Evolutionary conservation across 257 asterid species (phyloP).

Genomic region (Penstemon newberryi): DNA sequence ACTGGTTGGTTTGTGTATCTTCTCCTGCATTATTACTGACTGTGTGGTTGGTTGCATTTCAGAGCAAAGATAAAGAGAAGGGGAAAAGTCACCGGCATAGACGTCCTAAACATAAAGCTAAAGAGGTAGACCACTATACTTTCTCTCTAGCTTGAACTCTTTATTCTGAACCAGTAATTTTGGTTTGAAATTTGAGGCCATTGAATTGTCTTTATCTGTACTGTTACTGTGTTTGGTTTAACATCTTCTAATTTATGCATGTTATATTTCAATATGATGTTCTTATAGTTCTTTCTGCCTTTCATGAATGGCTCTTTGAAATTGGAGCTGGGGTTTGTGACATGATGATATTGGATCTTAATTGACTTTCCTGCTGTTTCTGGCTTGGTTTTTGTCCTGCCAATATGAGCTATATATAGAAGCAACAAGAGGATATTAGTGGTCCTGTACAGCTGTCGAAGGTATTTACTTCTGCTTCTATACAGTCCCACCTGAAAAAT

Average conservation of each 20-base stretch:
- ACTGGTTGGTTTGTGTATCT: slow-evolving; percentile 3
- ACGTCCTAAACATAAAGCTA: slow-evolving; percentile 63
- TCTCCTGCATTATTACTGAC: slow-evolving; percentile 22
- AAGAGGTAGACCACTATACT: slow-evolving; percentile 68
- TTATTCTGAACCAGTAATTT: slow-evolving; percentile 4
- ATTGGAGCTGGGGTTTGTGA: slow-evolving; percentile 97
- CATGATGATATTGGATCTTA: slow-evolving; percentile 58
- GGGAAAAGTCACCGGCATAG: slow-evolving; percentile 61
- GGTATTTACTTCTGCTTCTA: slow-evolving; percentile 37
- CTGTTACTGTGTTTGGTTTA: not conserved
- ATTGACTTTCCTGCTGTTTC: slow-evolving; percentile 63
- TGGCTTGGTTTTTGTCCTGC: slow-evolving; percentile 65
- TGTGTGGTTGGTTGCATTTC: slow-evolving; percentile 34
- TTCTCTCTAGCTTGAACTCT: slow-evolving; percentile 4
- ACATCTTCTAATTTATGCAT: not conserved
- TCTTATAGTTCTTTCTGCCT: slow-evolving; percentile 77
- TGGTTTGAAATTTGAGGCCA: not conserved
- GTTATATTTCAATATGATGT: slow-evolving; percentile 27
- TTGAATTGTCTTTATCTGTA: not conserved
- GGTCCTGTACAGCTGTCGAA: slow-evolving; percentile 98
- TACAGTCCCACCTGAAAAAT: not conserved
- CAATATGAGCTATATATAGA: slow-evolving; percentile 85
- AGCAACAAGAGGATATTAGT: slow-evolving; percentile 70
- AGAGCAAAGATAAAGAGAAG: slow-evolving; percentile 77
- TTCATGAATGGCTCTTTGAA: slow-evolving; percentile 85